Conservation (phyloP, 805 yeast species). For the Wickerhamomyces subpelliculosus region DNA sequence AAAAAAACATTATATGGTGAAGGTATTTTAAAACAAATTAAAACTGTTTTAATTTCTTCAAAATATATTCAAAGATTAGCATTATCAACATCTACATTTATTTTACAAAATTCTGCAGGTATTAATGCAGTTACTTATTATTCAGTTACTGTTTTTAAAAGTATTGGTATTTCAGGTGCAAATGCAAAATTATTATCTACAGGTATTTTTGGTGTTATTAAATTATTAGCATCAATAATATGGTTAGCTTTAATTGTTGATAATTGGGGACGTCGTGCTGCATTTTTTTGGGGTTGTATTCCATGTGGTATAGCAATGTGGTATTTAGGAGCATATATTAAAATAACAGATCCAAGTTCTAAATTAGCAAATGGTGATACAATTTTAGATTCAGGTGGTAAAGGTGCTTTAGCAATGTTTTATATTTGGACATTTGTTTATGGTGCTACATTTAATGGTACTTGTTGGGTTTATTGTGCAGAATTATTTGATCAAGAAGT, state of each 20-base stretch:
- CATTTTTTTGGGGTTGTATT: constrained; percentile 6
- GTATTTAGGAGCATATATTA: constrained; percentile 13
- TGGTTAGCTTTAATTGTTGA: constrained; percentile 13
- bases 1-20: constrained; percentile 24
- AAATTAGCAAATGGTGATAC: constrained; percentile 1
- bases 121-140: constrained; percentile 46
- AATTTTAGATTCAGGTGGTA: constrained; percentile 12
- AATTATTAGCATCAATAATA: constrained; percentile 32
- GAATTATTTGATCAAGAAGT: constrained; percentile 12
- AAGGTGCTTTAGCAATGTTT: constrained; percentile 11
- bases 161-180: constrained; percentile 40
- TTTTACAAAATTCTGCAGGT: constrained; percentile 41
- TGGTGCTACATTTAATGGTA: constrained; percentile 12
- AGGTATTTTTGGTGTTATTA: constrained; percentile 45
- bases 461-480: constrained; percentile 15
- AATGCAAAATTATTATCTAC: constrained; percentile 41
- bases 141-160: constrained; percentile 41
- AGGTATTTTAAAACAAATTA: constrained; percentile 35
- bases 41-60: constrained; percentile 24
- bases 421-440: constrained; percentile 14
- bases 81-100: constrained; percentile 32
- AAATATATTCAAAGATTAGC: constrained; percentile 29
- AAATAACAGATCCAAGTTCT: constrained; percentile 4
- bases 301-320: constrained; percentile 10
- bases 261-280: constrained; percentile 10